Conservation (phyloP, 2,329 filamentous ascomycete genomes). For the Polychaeton citri region DNA sequence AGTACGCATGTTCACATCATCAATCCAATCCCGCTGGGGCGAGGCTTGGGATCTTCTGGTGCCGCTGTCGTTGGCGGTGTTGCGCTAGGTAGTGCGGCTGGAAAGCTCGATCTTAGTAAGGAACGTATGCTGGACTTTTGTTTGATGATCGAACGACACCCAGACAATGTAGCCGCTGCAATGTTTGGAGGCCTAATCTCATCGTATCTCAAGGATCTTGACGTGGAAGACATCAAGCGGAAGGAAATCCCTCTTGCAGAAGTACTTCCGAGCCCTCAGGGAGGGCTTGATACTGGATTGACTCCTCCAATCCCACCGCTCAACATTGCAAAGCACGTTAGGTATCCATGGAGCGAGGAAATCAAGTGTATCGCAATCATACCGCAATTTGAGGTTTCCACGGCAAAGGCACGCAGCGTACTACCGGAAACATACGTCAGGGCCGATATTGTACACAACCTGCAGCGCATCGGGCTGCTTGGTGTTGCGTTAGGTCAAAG, state of each 20-base stretch:
- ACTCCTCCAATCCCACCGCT: constrained; percentile 77
- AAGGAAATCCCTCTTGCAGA: constrained; percentile 91
- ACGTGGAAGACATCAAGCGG: constrained; percentile 75
- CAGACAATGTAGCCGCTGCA: constrained; percentile 88
- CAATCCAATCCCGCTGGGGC: constrained; percentile 86
- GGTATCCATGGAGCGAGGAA: constrained; percentile 83
- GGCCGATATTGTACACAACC: constrained; percentile 84
- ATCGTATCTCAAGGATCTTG: constrained; percentile 86
- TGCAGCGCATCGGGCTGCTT: constrained; percentile 83
- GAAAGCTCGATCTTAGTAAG: constrained; percentile 61
- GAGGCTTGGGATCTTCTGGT: constrained; percentile 87
- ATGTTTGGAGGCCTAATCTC: constrained; percentile 94
- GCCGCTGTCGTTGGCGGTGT: constrained; percentile 93
- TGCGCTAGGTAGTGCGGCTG: constrained; percentile 81
- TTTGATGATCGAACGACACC: constrained; percentile 89
- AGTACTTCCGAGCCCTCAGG: constrained; percentile 78
- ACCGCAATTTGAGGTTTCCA: constrained; percentile 90
- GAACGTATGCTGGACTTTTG: constrained; percentile 88
- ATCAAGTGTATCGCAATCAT: constrained; percentile 97
- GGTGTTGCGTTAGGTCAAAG: constrained; percentile 81
- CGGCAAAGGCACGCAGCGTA: constrained; percentile 75
- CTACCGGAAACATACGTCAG: constrained; percentile 68
- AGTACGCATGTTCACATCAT: constrained; percentile 88
- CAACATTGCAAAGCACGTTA: constrained; percentile 91
- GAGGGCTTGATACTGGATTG: constrained; percentile 79